These are phyloP conservation scores for Nemania abortiva DNA, from an alignment of 2,329 filamentous ascomycete genomes.

Conservation along the genomic window DNA sequence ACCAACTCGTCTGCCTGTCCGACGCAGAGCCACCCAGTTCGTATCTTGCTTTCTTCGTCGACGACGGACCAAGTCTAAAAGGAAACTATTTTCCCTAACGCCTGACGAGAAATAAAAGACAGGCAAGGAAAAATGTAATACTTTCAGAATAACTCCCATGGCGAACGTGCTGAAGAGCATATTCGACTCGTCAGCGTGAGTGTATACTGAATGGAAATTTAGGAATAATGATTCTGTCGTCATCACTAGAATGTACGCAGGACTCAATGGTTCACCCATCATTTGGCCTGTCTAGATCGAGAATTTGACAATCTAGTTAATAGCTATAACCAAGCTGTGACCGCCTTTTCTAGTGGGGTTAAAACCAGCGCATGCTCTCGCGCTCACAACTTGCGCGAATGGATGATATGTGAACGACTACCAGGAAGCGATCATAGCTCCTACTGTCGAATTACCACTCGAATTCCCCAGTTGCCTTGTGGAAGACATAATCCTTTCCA, in stretches of 20 bases:
- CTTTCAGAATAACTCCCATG: not conserved
- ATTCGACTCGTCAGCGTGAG: not conserved
- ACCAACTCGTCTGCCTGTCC: slow-evolving; percentile 2
- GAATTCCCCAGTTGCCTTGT: slow-evolving; percentile 96
- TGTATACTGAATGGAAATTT: slow-evolving; percentile 10
- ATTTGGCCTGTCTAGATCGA: too few relatives aligned
- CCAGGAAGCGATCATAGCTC: not conserved
- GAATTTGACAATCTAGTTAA: not conserved
- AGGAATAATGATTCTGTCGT: not conserved
- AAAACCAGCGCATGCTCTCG: not conserved
- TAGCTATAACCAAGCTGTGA: not conserved
- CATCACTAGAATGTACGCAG: not conserved
- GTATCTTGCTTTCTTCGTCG: slow-evolving; percentile 15
- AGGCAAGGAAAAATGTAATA: not conserved
- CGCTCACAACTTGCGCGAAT: not conserved
- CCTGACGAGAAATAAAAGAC: slow-evolving; percentile 3
- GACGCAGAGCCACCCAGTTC: not conserved
- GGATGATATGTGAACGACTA: not conserved
- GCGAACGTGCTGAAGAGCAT: not conserved
- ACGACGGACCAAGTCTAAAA: slow-evolving; percentile 21
- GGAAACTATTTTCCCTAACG: slow-evolving; percentile 16
- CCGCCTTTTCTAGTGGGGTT: not conserved
- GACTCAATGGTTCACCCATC: not conserved
- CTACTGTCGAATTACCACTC: slow-evolving; percentile 77
- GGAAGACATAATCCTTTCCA: slow-evolving; percentile 96